Evolutionary conservation across 2,329 filamentous ascomycete species (phyloP).

Genomic region (Hymenoscyphus fructigenus): DNA sequence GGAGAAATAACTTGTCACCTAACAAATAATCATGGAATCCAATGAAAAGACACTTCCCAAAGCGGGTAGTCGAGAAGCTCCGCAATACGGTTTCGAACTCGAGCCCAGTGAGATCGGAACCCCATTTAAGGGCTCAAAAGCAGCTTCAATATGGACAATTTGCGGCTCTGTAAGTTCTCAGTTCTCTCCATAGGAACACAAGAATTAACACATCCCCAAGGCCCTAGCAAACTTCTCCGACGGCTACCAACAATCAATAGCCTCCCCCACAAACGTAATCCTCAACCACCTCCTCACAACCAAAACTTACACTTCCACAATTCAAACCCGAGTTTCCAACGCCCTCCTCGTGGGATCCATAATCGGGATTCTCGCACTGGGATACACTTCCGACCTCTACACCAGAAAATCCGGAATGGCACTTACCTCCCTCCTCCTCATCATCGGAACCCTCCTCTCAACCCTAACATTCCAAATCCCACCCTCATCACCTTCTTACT

Average conservation of each 20-base stretch:
- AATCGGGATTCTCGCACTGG: constrained; percentile 37
- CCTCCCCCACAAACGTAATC: constrained; percentile 37
- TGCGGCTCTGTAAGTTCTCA: background rate
- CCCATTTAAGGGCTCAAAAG: background rate
- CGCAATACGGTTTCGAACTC: too few relatives aligned
- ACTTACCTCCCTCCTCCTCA: constrained; percentile 35
- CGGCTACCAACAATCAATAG: constrained; percentile 36
- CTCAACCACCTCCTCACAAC: constrained; percentile 35
- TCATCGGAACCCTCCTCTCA: constrained; percentile 38
- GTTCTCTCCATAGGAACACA: background rate
- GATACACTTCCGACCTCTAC: constrained; percentile 36
- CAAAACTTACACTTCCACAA: constrained; percentile 33
- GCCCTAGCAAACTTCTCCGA: constrained; percentile 38
- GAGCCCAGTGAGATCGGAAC: too few relatives aligned
- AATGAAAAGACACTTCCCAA: too few relatives aligned
- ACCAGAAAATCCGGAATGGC: constrained; percentile 38
- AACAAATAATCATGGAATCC: too few relatives aligned
- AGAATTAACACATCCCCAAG: background rate
- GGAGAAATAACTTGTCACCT: too few relatives aligned
- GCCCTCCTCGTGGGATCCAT: constrained; percentile 37
- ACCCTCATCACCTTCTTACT: constrained; percentile 7
- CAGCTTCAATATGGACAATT: background rate
- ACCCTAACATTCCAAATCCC: constrained; percentile 40
- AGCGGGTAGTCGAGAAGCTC: too few relatives aligned
- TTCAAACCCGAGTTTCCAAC: constrained; percentile 38